Evolutionary conservation across 2,329 filamentous ascomycete genomes (phyloP), one percentile per base, ranked within the genome.

Genomic region (Cladosporium sp.): DNA sequence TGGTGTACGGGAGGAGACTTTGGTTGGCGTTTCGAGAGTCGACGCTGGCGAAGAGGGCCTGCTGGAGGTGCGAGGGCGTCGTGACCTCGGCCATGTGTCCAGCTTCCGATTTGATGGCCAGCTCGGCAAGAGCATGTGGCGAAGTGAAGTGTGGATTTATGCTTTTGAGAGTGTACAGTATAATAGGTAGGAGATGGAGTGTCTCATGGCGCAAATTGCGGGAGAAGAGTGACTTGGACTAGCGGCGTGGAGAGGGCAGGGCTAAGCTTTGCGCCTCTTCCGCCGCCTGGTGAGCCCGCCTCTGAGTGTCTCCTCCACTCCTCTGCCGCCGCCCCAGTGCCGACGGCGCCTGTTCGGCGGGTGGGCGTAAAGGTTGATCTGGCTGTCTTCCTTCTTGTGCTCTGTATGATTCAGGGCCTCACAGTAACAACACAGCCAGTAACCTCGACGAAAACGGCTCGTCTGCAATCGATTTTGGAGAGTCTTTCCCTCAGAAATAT

Each of bases 61-160:
- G 61, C 61, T 63, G 61, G 50, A 63, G 55, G 50, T 29, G 61
- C 61, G 61, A 63, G 61, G 50, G 50, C 50, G 61, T 63, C 33
- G 61, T 63, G 50, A 63, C 61, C 61, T 55, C 40, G 49, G 61
- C 61, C 49, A 52, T 52, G 31, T 46, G 53, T 52, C 16, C 26
- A 56, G 33, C 35, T 35, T 37, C 44, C 28, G 10, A 14, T 14
- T 14, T 52, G 44, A 6, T 37, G 3, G 16, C 50, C 44, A 11
- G 3, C 29, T 23, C 61, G 6, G 26, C 28, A 37, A 18, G 61
- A 29, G 23, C 61, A 63, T 63, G 50, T 56, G 61, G 52, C 18
- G 52, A 21, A 55, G 28, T 12, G 28, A 33, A 18, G 52, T 33
- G 29, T 12, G n/a, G 10, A 44, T 44, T 14, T 55, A 21, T n/a